These are phyloP conservation scores for Linnemannia exigua DNA, from an alignment of 192 early-diverging fungal genomes.

Conservation along the genomic window DNA sequence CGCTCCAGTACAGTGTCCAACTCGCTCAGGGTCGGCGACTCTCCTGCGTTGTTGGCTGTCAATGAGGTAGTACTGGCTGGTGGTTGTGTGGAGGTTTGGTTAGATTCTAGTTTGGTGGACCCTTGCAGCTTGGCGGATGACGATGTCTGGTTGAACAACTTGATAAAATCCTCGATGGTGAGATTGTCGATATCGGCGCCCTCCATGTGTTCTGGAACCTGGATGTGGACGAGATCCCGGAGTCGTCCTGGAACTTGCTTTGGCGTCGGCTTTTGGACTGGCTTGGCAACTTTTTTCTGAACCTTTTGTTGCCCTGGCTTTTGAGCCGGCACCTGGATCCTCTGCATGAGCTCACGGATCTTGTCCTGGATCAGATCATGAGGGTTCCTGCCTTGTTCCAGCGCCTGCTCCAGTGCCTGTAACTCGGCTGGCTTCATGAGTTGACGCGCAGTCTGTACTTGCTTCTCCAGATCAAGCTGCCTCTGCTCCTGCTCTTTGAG, in stretches of 20 bases:
- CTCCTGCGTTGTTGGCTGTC: background rate
- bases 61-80: background rate
- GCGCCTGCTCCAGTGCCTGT: conserved; percentile 1
- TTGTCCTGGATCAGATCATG: conserved; percentile 3
- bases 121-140: background rate
- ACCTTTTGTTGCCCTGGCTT: conserved; percentile 1
- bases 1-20: background rate
- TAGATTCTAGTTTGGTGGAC: too few relatives aligned
- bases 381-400: background rate
- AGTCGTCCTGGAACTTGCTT: background rate
- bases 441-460: background rate
- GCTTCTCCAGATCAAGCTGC: background rate
- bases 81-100: background rate
- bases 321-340: background rate
- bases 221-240: background rate
- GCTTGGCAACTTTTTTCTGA: background rate
- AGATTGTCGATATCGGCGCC: background rate
- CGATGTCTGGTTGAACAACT: background rate
- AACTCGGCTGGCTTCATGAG: background rate
- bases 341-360: conserved; percentile 4
- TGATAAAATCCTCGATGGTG: background rate
- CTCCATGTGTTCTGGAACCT: background rate
- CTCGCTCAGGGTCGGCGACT: background rate
- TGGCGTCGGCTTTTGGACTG: background rate
- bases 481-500: background rate